phyloP scores from a whole-genome alignment of 176 grass and related monocot genomes.

The Hordeum marinum region DNA sequence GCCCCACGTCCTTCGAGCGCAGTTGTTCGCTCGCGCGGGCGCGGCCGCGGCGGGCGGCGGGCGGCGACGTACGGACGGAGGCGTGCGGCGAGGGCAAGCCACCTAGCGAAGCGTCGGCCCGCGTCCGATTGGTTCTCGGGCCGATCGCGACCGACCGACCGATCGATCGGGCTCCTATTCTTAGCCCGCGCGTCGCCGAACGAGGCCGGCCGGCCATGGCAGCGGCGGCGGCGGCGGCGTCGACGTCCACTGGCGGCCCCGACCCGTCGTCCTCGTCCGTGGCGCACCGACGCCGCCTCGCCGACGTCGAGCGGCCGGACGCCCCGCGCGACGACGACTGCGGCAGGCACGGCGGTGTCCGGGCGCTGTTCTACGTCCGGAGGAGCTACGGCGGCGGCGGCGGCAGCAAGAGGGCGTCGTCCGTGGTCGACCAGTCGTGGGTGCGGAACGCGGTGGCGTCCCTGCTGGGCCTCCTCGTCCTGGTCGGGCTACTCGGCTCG shows the following conservation, averaged over 20 bases:
- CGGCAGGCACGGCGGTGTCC: background rate
- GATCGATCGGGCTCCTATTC: background rate
- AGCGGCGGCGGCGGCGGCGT: background rate
- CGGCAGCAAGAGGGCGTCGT: conserved; percentile 14
- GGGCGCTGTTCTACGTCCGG: conserved; percentile 23
- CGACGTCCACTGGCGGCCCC: background rate
- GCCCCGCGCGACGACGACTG: no score
- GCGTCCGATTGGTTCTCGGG: background rate
- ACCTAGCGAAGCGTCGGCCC: background rate
- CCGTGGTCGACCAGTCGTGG: conserved; percentile 33
- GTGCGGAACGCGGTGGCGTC: conserved; percentile 32
- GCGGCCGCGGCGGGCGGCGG: no score
- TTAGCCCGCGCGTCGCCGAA: background rate
- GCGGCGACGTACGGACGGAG: background rate
- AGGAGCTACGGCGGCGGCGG: background rate
- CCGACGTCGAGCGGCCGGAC: conserved; percentile 33
- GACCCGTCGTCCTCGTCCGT: background rate
- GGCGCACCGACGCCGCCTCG: conserved; percentile 37
- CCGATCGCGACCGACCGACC: background rate
- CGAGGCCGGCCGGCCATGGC: conserved; percentile 13
- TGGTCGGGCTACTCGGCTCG: conserved; percentile 23
- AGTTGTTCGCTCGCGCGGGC: background rate
- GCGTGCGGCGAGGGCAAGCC: background rate
- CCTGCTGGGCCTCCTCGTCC: conserved; percentile 30
- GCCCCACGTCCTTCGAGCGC: background rate